These are phyloP conservation scores for Podaxis sp. DNA, from an alignment of 768 basidiomycete species.

Conservation along the genomic window DNA sequence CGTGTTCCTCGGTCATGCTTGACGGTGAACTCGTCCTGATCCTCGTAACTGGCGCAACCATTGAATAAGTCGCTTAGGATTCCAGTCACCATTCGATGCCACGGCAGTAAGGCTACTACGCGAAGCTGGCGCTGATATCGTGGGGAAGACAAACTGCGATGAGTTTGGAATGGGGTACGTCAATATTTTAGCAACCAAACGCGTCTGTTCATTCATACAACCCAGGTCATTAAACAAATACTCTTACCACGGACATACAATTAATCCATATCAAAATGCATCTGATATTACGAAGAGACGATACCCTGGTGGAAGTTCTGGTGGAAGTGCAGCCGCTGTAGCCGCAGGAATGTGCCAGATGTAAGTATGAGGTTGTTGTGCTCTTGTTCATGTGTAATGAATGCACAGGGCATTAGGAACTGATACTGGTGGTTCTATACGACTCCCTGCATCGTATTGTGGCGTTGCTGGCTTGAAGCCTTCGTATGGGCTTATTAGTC, in stretches of 20 bases:
- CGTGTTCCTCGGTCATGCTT: constrained; percentile 80
- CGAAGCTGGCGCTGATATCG: constrained; percentile 62
- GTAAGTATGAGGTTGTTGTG: constrained; percentile 46
- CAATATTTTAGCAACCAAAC: not conserved
- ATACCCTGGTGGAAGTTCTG: constrained; percentile 90
- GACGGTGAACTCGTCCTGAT: constrained; percentile 37
- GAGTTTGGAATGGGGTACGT: constrained; percentile 98
- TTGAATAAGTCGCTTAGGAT: constrained; percentile 43
- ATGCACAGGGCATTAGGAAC: constrained; percentile 77
- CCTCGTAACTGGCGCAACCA: not conserved
- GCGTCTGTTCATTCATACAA: constrained; percentile 1
- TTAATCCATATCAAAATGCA: constrained; percentile 62
- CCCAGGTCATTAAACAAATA: constrained; percentile 75
- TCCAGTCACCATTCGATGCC: constrained; percentile 80
- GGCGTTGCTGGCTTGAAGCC: constrained; percentile 93
- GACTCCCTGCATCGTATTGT: constrained; percentile 93
- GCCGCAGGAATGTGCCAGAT: constrained; percentile 80
- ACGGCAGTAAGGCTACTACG: constrained; percentile 73
- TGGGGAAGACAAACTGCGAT: constrained; percentile 94
- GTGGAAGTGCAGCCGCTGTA: constrained; percentile 94
- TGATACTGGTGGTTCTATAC: constrained; percentile 93
- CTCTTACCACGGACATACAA: constrained; percentile 71
- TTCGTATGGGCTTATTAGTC: constrained; percentile 88
- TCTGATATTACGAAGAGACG: constrained; percentile 29
- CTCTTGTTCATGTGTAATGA: not conserved